A percentile compares a stretch with the other conserved stretches of the same genome.
These are phyloP conservation scores for Phycomyces nitens DNA, from an alignment of 192 early-diverging fungal species.

Conservation along the genomic window DNA sequence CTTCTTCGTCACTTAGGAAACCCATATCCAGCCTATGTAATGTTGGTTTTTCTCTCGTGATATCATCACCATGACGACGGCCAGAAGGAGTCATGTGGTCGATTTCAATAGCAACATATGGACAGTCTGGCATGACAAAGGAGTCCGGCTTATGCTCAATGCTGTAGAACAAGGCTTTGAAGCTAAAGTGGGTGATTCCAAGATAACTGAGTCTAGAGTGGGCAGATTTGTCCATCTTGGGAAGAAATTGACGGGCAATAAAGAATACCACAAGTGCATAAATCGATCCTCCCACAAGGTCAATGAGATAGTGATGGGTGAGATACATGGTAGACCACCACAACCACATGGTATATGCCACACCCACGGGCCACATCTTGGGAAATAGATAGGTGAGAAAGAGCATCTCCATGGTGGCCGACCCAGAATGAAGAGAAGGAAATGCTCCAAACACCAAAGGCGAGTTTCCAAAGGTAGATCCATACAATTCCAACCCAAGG, in stretches of 20 bases:
- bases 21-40: no score
- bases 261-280: constrained; percentile 59
- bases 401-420: constrained; percentile 57
- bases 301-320: constrained; percentile 69
- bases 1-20: no score
- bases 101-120: neutral
- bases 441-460: constrained; percentile 76
- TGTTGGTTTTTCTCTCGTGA: no score
- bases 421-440: constrained; percentile 69
- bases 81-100: neutral
- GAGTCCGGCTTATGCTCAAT: constrained; percentile 8
- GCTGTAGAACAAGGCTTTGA: constrained; percentile 8
- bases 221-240: constrained; percentile 28
- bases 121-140: neutral
- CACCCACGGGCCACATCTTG: constrained; percentile 34
- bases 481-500: constrained; percentile 58
- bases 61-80: neutral
- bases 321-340: constrained; percentile 79
- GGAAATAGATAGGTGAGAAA: constrained; percentile 51
- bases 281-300: constrained; percentile 59
- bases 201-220: constrained; percentile 33
- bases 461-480: constrained; percentile 56
- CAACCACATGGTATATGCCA: constrained; percentile 62
- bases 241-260: constrained; percentile 43
- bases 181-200: constrained; percentile 15